Conservation (phyloP, 352 stramenopile genomes). For the Globisporangium recalcitrans region DNA sequence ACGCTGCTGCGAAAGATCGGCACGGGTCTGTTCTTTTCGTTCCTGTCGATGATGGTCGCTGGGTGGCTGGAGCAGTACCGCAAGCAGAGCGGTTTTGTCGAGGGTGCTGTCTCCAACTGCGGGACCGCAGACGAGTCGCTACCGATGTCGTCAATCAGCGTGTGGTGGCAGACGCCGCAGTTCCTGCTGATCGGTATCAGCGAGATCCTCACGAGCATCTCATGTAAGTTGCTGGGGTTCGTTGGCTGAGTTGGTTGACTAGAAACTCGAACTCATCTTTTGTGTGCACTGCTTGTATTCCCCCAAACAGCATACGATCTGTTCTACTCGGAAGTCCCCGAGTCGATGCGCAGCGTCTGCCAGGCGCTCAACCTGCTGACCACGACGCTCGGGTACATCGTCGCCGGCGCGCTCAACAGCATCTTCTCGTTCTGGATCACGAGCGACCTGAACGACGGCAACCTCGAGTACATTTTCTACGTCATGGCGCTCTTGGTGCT, state of each 20-base stretch:
- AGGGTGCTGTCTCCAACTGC: constrained; percentile 67
- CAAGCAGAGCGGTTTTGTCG: constrained; percentile 45
- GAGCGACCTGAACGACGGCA: constrained; percentile 86
- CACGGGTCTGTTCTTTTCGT: constrained; percentile 71
- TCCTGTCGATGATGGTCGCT: constrained; percentile 68
- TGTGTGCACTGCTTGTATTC: neutral
- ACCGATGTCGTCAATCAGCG: constrained; percentile 74
- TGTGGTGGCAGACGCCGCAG: constrained; percentile 91
- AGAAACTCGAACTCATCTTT: neutral
- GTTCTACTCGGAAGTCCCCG: constrained; percentile 91
- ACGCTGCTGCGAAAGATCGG: constrained; percentile 88
- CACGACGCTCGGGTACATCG: constrained; percentile 86
- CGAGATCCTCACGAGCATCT: constrained; percentile 89
- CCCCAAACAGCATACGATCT: constrained; percentile 69
- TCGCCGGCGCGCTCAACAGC: constrained; percentile 76
- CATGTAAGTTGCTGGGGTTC: constrained; percentile 73
- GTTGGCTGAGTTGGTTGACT: too few species aligned
- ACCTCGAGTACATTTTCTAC: constrained; percentile 89
- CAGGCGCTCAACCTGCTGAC: constrained; percentile 89
- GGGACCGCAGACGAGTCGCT: constrained; percentile 52
- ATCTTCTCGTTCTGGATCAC: constrained; percentile 90
- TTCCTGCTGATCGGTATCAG: constrained; percentile 86
- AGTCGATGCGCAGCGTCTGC: constrained; percentile 88
- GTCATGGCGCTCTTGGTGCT: constrained; percentile 68
- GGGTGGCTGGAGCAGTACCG: constrained; percentile 69